Percentiles rank a stretch among this genome's conserved stretches.
Conservation (phyloP, 805 yeast species). For the Metschnikowia sp. region DNA sequence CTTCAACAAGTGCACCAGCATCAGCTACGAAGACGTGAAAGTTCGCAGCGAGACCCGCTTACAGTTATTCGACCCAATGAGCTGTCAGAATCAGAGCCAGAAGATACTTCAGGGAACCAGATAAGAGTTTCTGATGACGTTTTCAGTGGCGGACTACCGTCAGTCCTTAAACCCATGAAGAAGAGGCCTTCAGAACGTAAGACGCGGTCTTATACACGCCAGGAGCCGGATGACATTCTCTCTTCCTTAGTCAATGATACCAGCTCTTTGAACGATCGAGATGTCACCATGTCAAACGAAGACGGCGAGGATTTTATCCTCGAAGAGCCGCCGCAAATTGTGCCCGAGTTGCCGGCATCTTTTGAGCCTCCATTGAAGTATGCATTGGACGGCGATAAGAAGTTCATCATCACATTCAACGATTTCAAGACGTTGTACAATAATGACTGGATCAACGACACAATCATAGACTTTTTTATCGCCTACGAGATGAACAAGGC, state of each 20-base stretch:
- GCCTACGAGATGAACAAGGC: constrained; percentile 49
- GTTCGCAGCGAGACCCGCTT: constrained; percentile 10
- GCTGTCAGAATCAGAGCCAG: neutral
- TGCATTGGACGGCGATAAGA: constrained; percentile 51
- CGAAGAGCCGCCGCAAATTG: neutral
- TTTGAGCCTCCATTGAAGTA: constrained; percentile 49
- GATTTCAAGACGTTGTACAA: constrained; percentile 80
- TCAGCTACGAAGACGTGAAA: constrained; percentile 8
- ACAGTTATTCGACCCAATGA: constrained; percentile 1
- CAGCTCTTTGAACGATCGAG: neutral
- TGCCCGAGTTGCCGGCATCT: constrained; percentile 29
- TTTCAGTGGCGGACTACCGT: constrained; percentile 13
- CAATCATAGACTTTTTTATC: constrained; percentile 79
- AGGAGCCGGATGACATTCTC: neutral
- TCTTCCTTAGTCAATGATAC: neutral
- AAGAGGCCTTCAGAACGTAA: neutral
- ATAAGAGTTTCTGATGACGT: constrained; percentile 8
- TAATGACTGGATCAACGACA: constrained; percentile 87
- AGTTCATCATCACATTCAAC: constrained; percentile 54
- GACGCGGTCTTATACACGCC: constrained; percentile 9
- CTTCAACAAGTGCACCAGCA: constrained; percentile 1
- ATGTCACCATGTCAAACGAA: neutral
- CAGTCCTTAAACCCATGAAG: constrained; percentile 1
- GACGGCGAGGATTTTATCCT: neutral
- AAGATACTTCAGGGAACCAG: neutral